Base-by-base conservation (phyloP, 1,284 basidiomycete genomes). In the Cryptococcus jaspeensis region DNA sequence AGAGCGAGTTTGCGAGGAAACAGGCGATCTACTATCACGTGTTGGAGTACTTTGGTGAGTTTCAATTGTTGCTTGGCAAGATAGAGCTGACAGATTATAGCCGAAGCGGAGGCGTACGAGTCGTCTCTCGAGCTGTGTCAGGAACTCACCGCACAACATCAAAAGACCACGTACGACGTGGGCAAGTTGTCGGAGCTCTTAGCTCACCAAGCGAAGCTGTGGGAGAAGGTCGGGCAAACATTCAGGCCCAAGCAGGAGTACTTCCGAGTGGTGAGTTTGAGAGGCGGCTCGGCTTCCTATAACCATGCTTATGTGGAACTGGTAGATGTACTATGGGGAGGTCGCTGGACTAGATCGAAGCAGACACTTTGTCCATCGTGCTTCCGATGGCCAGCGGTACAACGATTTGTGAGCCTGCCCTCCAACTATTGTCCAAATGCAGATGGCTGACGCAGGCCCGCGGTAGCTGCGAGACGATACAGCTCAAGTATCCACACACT, bases 61-160 rank as follows among this genome's bases (percentile, higher is more conserved):
- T 39, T 48, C 59, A 42, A n/a, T 5, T 28, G 13, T 35, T 35
- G 25, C 2, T 3, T 32, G 8, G n/a, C 5, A 13, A 20, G 22
- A 42, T 15, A 6, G 20, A 13, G 25, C 36, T 52, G 28, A 60
- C 8, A 18, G 18, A 5, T 57, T 49, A 37, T 62, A 91, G 90
- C 90, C 52, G 91, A 92, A 76, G 95, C 94, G 2, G 92, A 95
- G 70, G 93, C 95, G 4, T 98, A 92, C 85, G 95, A 99, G 77
- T 88, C 85, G 53, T 93, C 92, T 1, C 85, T 96, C 51, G 89
- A 92, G 59, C 89, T 98, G 53, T 96, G 92, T 79, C 90, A 90
- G 77, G 93, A 95, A 66, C 79, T 96, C 12, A 87, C 87, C 12
- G 83, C 81, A 59, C 90, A 95, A 69, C 92, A 96, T 76, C 83